phyloP scores from a whole-genome alignment of 352 stramenopile genomes.

The Phytophthora sp. region DNA sequence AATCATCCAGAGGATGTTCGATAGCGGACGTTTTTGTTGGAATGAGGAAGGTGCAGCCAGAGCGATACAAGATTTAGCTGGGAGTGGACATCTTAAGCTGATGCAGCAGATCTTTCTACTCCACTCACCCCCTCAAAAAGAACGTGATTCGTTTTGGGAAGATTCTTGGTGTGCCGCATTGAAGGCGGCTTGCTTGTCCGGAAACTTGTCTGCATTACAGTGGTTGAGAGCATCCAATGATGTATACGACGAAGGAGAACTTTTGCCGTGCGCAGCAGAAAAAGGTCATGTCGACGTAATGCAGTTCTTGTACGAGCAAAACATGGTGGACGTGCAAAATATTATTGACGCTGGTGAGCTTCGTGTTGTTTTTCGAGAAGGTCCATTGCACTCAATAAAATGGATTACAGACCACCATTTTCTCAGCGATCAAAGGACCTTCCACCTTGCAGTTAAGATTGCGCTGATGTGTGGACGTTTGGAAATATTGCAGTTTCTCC shows the following conservation, averaged over 20 bases:
- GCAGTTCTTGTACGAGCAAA: not conserved
- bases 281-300: not conserved
- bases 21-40: constrained; percentile 1
- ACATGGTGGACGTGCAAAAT: too few relatives aligned
- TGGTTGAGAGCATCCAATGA: not conserved
- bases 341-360: too few relatives aligned
- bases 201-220: not conserved
- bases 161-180: not conserved
- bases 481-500: not conserved
- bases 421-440: not conserved
- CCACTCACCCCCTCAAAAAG: not conserved
- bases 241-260: not conserved
- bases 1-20: not conserved
- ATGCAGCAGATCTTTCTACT: constrained; percentile 9
- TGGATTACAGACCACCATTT: not conserved
- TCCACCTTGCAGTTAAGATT: too few relatives aligned
- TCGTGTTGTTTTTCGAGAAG: too few relatives aligned
- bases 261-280: not conserved
- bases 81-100: not conserved
- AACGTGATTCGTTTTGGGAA: not conserved
- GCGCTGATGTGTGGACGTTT: not conserved
- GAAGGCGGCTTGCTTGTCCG: not conserved
- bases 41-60: not conserved
- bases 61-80: not conserved
- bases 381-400: too few relatives aligned